Base-by-base conservation (phyloP, 441 rosid species). In the Gossypium davidsonii region DNA sequence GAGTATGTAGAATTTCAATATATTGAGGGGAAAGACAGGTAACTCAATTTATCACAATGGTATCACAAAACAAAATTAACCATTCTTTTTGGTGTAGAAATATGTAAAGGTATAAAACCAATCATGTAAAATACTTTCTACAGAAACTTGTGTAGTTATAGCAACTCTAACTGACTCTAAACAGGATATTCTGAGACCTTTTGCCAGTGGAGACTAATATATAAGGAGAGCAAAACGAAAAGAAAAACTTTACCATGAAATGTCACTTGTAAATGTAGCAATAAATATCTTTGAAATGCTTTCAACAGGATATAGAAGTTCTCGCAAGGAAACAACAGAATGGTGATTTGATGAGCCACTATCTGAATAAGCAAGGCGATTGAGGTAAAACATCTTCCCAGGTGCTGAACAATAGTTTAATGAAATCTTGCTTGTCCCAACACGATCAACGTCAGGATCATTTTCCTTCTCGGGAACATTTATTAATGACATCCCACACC, bases 231-330 rank as follows among this genome's bases (percentile, higher is more conserved):
- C 2, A 42, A 26, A 21, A 70, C 23, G 9, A 57, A 34, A 57
- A 48, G 60, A 39, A 46, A 39, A 7, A 53, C 73, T 80, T 61
- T 84, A 91, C 98, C 97, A 92, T 78, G 67, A 74, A 72, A 92
- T 79, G 81, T 94, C 98, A 65, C 91, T 85, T 1, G 97, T 94
- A 81, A 94, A 94, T 39, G 98, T 92, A 4, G 98, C 97, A 81
- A 89, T 79, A 79, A 94, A 92, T 37, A 94, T 86, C 66, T 78
- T 80, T 10, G 77, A 77, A 78, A 94, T 87, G 81, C 76, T 88
- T 57, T 86, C 85, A 68, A 89, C 79, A 60, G 97, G 97, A 78
- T 85, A 63, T 64, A 94, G 85, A 85, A 94, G 97, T 78, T 90
- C 97, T 28, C 84, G 86, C 79, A 94, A 83, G 55, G 97, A 90